A percentile compares a stretch with the other conserved stretches of the same genome.
Evolutionary conservation across 2,329 filamentous ascomycete genomes (phyloP).

Genomic region (Gaeumannomyces tritici): DNA sequence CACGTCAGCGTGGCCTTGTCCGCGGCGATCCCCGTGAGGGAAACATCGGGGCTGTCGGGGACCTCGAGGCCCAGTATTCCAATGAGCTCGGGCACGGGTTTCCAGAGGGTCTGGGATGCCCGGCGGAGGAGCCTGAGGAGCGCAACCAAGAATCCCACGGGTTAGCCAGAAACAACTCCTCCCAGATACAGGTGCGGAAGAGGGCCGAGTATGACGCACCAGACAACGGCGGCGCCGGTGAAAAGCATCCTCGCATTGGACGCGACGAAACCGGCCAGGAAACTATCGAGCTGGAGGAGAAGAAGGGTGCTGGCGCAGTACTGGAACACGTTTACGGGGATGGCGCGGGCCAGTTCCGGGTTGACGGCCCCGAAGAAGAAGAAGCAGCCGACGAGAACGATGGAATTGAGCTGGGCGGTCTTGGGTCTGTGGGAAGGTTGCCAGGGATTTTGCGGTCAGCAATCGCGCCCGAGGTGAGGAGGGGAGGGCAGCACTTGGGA

Average conservation of each 20-base stretch:
- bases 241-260: slow-evolving; percentile 43
- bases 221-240: slow-evolving; percentile 41
- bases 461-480: not conserved
- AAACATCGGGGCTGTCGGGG: slow-evolving; percentile 79
- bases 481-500: not conserved
- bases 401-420: slow-evolving; percentile 29
- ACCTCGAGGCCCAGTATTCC: slow-evolving; percentile 90
- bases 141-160: not conserved
- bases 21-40: slow-evolving; percentile 77
- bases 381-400: slow-evolving; percentile 27
- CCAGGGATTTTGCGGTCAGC: not conserved
- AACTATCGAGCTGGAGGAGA: slow-evolving; percentile 33
- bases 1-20: slow-evolving; percentile 87
- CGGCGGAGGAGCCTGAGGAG: slow-evolving; percentile 66
- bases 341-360: slow-evolving; percentile 27
- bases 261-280: slow-evolving; percentile 26
- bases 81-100: slow-evolving; percentile 84
- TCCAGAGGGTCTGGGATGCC: slow-evolving; percentile 80
- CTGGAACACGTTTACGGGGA: slow-evolving; percentile 23
- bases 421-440: slow-evolving; percentile 18
- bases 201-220: slow-evolving; percentile 23
- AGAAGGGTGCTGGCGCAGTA: slow-evolving; percentile 23
- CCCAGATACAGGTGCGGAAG: no score
- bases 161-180: not conserved
- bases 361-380: slow-evolving; percentile 31